A percentile compares a stretch with the other conserved stretches of the same genome.
Conservation (phyloP, 2,329 filamentous ascomycete genomes). For the Ophiocordyceps polyrhachis-furcata region DNA sequence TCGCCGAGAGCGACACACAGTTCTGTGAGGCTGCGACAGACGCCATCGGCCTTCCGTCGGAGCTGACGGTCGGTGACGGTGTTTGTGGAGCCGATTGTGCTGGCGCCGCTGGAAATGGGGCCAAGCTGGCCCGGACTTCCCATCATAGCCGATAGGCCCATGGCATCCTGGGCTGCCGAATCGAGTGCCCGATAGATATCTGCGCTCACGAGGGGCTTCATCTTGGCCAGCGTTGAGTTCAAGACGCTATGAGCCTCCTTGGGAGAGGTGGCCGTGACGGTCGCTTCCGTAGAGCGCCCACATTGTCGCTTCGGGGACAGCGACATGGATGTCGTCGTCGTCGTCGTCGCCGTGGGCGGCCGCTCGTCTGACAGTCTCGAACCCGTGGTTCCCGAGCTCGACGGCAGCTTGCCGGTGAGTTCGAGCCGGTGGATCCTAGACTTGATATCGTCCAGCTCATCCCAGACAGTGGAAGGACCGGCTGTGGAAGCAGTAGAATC, state of each 20-base stretch:
- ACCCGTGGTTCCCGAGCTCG: slow-evolving; percentile 65
- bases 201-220: slow-evolving; percentile 47
- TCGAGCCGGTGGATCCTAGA: slow-evolving; percentile 82
- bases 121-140: slow-evolving; percentile 50
- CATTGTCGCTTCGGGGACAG: slow-evolving; percentile 61
- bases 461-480: slow-evolving; percentile 88
- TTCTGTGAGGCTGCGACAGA: slow-evolving; percentile 85
- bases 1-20: slow-evolving; percentile 71
- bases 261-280: slow-evolving; percentile 20
- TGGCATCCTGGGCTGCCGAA: slow-evolving; percentile 61
- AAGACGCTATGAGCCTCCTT: slow-evolving; percentile 58
- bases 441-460: slow-evolving; percentile 89
- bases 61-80: slow-evolving; percentile 63
- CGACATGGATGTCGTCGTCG: slow-evolving; percentile 77
- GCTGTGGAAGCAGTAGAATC: slow-evolving; percentile 80
- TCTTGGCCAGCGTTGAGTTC: slow-evolving; percentile 62
- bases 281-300: slow-evolving; percentile 14
- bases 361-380: slow-evolving; percentile 59
- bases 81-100: slow-evolving; percentile 34
- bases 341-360: slow-evolving; percentile 79
- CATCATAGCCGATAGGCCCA: slow-evolving; percentile 62
- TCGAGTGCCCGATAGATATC: slow-evolving; percentile 69
- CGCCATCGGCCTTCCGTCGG: slow-evolving; percentile 74
- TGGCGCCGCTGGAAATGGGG: slow-evolving; percentile 48
- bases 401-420: slow-evolving; percentile 68